A percentile compares a stretch with the other conserved stretches of the same genome.
phyloP scores from a whole-genome alignment of 768 basidiomycete genomes.

The Lactarius indigo region DNA sequence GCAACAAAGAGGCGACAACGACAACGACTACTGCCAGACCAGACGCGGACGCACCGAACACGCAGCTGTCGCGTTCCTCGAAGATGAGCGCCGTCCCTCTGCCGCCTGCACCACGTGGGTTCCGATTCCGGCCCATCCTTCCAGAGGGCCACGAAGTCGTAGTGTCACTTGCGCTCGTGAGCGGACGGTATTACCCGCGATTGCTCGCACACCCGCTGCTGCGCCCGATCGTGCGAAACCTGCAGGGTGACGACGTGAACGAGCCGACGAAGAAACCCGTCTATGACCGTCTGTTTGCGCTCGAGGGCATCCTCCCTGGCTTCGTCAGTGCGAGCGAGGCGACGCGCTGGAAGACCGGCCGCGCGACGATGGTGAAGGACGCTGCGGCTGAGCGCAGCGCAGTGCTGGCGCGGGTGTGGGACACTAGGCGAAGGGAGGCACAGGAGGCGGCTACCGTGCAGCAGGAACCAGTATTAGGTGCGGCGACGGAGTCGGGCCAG shows the following conservation, averaged over 20 bases:
- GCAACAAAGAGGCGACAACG: constrained; percentile 1
- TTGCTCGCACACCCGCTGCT: constrained; percentile 66
- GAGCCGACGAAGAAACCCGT: constrained; percentile 34
- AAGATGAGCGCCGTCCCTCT: constrained; percentile 39
- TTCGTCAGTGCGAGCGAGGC: constrained; percentile 70
- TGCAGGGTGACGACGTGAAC: constrained; percentile 33
- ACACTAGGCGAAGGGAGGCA: constrained; percentile 32
- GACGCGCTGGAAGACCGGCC: constrained; percentile 47
- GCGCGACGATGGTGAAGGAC: constrained; percentile 58
- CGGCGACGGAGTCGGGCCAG: not conserved
- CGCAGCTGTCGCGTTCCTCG: constrained; percentile 38
- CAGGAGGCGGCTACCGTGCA: constrained; percentile 14
- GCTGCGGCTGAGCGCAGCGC: constrained; percentile 49
- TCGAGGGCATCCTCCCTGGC: constrained; percentile 69
- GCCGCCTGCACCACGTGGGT: constrained; percentile 65
- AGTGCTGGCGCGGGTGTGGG: constrained; percentile 41
- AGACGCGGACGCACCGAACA: constrained; percentile 26
- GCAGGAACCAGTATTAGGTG: not conserved
- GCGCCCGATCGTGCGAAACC: constrained; percentile 37
- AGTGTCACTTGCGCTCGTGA: constrained; percentile 64
- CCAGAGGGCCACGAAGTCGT: constrained; percentile 58
- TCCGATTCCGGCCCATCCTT: constrained; percentile 66
- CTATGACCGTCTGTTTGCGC: constrained; percentile 57
- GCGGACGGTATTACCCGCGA: constrained; percentile 78
- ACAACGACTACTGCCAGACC: constrained; percentile 25